A percentile compares a stretch with the other conserved stretches of the same genome.
These are phyloP conservation scores for Hymenoscyphus linearis DNA, from an alignment of 2,329 filamentous ascomycete genomes.

Conservation along the genomic window DNA sequence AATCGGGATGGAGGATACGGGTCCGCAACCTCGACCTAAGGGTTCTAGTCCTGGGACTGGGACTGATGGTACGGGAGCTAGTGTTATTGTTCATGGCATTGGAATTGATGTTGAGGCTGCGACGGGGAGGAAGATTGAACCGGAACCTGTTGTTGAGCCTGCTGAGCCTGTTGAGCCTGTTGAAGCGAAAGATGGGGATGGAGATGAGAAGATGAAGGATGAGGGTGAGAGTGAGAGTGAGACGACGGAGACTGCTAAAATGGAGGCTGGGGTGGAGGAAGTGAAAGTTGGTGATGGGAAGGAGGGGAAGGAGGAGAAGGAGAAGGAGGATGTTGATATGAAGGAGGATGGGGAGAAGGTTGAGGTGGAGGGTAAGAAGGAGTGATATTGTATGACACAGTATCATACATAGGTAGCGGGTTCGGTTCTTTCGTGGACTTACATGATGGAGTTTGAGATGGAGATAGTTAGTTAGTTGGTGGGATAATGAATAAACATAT, in stretches of 20 bases:
- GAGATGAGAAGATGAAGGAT: conserved; percentile 30
- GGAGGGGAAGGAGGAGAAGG: conserved; percentile 42
- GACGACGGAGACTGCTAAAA: conserved; percentile 43
- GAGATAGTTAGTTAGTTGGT: too few relatives aligned
- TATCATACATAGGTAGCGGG: too few relatives aligned
- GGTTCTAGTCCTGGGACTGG: too few relatives aligned
- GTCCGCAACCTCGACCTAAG: conserved; percentile 58
- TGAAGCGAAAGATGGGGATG: conserved; percentile 3
- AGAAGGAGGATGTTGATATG: conserved; percentile 15
- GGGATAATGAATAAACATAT: neutral
- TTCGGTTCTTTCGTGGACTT: too few relatives aligned
- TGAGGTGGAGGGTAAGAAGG: conserved; percentile 17
- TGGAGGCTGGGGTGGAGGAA: conserved; percentile 51
- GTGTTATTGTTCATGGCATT: conserved; percentile 48
- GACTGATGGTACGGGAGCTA: conserved; percentile 37
- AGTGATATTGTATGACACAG: conserved; percentile 21
- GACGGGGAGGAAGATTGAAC: conserved; percentile 46
- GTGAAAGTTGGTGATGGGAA: conserved; percentile 39
- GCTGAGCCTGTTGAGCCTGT: too few relatives aligned
- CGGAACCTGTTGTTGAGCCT: conserved; percentile 24
- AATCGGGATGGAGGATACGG: conserved; percentile 82
- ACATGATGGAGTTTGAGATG: too few relatives aligned
- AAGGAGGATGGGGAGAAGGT: conserved; percentile 21
- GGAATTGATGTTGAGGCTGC: conserved; percentile 57
- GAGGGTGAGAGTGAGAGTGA: conserved; percentile 8